These are phyloP conservation scores for Suillus placidus DNA, from an alignment of 768 basidiomycete species.

Conservation along the genomic window DNA sequence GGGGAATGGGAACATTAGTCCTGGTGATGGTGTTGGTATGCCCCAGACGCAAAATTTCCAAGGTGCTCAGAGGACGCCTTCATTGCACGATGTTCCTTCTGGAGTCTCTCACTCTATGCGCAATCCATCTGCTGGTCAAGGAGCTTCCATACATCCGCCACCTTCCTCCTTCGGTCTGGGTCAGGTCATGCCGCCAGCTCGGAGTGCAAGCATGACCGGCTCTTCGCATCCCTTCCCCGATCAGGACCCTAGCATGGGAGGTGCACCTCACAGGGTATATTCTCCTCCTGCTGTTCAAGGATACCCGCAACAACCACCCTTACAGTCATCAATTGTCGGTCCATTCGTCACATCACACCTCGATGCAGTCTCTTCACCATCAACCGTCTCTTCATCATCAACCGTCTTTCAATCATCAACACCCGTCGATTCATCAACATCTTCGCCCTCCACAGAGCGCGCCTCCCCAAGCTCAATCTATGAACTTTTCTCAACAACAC, in stretches of 20 bases:
- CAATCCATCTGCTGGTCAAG: conserved; percentile 26
- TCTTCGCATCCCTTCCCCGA: conserved; percentile 28
- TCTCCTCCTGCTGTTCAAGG: conserved; percentile 21
- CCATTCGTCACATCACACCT: conserved; percentile 30
- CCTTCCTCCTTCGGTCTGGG: conserved; percentile 42
- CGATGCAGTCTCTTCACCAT: conserved; percentile 33
- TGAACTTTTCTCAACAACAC: conserved; percentile 19
- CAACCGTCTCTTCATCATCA: conserved; percentile 26
- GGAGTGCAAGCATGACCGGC: conserved; percentile 39
- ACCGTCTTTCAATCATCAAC: conserved; percentile 19
- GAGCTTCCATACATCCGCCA: conserved; percentile 13
- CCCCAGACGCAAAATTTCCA: conserved; percentile 8
- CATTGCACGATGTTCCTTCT: conserved; percentile 23
- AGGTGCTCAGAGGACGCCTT: conserved; percentile 21
- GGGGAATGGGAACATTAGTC: conserved; percentile 9
- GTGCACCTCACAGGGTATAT: conserved; percentile 19
- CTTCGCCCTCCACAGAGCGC: conserved; percentile 14
- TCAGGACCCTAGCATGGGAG: conserved; percentile 24
- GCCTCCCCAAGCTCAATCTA: conserved; percentile 23
- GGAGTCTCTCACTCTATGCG: conserved; percentile 23
- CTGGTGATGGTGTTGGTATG: conserved; percentile 12
- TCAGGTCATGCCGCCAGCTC: conserved; percentile 39
- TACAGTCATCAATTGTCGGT: conserved; percentile 27
- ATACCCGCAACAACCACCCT: conserved; percentile 14
- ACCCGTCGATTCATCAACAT: conserved; percentile 17